Base-by-base conservation (phyloP, 352 stramenopile species). In the Blastocystis sp. region DNA sequence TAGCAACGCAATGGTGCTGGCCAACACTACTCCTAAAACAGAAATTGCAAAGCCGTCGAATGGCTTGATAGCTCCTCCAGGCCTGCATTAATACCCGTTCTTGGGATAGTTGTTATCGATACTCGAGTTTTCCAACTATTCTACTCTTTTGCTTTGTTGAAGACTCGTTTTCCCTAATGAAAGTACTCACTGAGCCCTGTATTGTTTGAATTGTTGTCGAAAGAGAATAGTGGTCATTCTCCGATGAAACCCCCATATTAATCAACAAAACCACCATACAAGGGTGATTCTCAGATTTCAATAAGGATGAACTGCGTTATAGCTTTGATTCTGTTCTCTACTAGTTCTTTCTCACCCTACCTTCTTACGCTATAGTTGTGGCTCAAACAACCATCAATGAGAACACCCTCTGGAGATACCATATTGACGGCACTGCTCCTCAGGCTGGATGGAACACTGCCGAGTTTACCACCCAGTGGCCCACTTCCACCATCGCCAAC, bases 111-210 rank as follows among this genome's bases (percentile, higher is more conserved):
- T 77, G 66, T 77, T 54, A n/a, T 77, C 43, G 71, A 54, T 38
- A 14, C 11, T 28, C 43, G 42, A 63, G 71, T 81, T 81, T 81
- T 81, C 48, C 71, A 65, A 60, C 52, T 43, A 40, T 19, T 48
- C 14, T 79, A n/a, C 24, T 34, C 1, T 24, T 11, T 81, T 34
- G 28, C 28, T 34, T 34, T 34, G 28, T 34, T 34, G 28, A 34
- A 34, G 28, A 34, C 28, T 34, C 28, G 28, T 34, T 34, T 34
- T 34, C 28, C 28, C 28, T 34, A 34, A 34, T 34, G 28, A 34
- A 34, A 34, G 28, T 34, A 34, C 28, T 34, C 28, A 34, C 28
- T 34, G 28, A 34, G 28, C 28, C 28, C 28, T 34, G 28, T 34
- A 34, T 34, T 34, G 28, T 34, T 34, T 34, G 28, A 34, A 34